These are phyloP conservation scores for Apiotrichum domesticum DNA, from an alignment of 1,284 basidiomycete genomes.

Conservation along the genomic window DNA sequence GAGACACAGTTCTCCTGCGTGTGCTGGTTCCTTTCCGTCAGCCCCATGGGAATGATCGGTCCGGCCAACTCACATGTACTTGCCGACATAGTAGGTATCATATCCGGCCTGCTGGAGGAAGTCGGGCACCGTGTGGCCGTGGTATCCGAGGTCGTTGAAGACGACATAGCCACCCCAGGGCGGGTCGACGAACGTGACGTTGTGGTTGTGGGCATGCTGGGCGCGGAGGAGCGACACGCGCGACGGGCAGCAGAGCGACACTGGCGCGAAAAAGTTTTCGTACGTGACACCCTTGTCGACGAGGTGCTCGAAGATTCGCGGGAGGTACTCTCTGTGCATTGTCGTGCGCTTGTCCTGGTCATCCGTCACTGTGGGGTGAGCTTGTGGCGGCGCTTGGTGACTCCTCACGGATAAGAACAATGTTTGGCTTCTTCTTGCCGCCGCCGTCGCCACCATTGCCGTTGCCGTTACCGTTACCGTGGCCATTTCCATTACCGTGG, in stretches of 20 bases:
- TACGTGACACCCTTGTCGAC: slow-evolving; percentile 22
- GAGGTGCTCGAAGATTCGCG: slow-evolving; percentile 18
- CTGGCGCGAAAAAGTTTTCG: slow-evolving; percentile 28
- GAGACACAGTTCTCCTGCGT: slow-evolving; percentile 21
- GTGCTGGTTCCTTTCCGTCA: slow-evolving; percentile 29
- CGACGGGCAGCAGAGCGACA: slow-evolving; percentile 33
- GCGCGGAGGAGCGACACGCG: slow-evolving; percentile 27
- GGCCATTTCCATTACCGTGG: no score
- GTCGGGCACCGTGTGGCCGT: slow-evolving; percentile 26
- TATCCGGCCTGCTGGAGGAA: slow-evolving; percentile 33
- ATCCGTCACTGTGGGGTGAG: slow-evolving; percentile 19
- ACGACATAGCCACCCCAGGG: slow-evolving; percentile 32
- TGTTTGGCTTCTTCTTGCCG: slow-evolving; percentile 18
- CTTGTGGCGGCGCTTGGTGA: no score
- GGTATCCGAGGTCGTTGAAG: slow-evolving; percentile 32
- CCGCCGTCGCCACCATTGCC: no score
- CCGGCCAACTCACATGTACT: no score
- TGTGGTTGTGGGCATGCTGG: slow-evolving; percentile 35
- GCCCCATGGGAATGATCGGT: no score
- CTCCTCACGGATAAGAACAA: slow-evolving; percentile 24
- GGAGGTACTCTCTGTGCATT: slow-evolving; percentile 14
- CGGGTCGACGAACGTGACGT: slow-evolving; percentile 28
- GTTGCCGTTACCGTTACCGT: no score
- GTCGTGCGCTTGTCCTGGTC: slow-evolving; percentile 25
- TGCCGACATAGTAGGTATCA: slow-evolving; percentile 26